Percentiles rank a stretch among this genome's conserved stretches.
Evolutionary conservation across 169 alveolate genomes (phyloP).

Genomic region (Plasmodium sp.): DNA sequence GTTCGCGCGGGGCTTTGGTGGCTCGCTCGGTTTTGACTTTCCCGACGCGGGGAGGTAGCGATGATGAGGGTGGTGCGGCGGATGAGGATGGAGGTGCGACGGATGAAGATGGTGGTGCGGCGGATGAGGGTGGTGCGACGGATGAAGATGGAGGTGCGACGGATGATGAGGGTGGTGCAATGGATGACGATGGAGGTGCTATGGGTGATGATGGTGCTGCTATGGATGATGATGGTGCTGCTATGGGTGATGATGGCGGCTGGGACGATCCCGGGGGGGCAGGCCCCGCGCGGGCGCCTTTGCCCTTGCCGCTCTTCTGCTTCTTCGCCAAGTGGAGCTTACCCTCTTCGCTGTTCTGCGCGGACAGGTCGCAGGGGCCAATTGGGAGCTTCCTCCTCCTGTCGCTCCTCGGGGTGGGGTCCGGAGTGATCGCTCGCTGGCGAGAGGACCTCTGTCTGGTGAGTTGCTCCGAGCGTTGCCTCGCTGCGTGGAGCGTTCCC

Average conservation of each 20-base stretch:
- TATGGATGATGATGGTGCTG: neutral
- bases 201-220: neutral
- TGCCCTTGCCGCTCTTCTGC: neutral
- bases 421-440: neutral
- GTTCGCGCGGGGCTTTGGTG: neutral
- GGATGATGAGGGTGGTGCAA: no score
- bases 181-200: no score
- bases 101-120: neutral
- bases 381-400: slow-evolving; percentile 4
- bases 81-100: neutral
- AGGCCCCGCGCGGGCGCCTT: neutral
- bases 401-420: neutral
- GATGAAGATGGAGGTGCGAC: no score
- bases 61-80: neutral
- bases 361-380: neutral
- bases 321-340: neutral
- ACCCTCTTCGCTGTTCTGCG: slow-evolving; percentile 20
- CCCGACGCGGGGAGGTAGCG: neutral
- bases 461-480: neutral
- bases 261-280: neutral
- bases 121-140: neutral
- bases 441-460: neutral
- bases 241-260: neutral
- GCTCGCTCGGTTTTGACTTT: neutral
- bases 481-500: neutral